Base-by-base conservation (phyloP, 208 protist genomes). In the Leptomonas pyrrhocoris region DNA sequence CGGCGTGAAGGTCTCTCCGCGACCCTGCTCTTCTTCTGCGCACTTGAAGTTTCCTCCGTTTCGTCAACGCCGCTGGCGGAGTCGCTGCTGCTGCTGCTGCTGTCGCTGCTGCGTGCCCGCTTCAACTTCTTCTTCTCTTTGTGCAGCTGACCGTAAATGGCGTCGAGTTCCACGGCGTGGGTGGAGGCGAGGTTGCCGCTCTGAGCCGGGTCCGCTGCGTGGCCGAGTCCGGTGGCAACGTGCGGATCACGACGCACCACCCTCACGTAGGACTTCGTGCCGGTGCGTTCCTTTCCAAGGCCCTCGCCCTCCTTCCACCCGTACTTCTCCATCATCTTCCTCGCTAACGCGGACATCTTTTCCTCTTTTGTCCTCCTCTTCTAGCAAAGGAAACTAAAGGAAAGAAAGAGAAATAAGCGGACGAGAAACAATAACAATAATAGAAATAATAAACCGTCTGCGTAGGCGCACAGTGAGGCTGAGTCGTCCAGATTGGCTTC, bases 231-330 rank as follows among this genome's bases (percentile, higher is more conserved):
- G 5, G 82, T 85, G 27, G 86, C 76, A 30, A 73, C 81, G 58
- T 87, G 68, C 31, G 88, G 82, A 60, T 94, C 88, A 16, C 88
- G 86, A 28, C 88, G 83, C 31, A 86, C 79, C 21, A 96, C 88
- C 68, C 86, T 89, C 23, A 96, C 78, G 70, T 93, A 93, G 19
- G 82, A 93, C 42, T 75, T 84, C 51, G 90, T 78, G 51, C 86
- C 86, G 2, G 68, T 49, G 27, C 74, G 74, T 25, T 92, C 81
- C 65, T 89, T 92, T n/a, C 91, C 91, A 8, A 96, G 81, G 28
- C 88, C 91, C 74, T 90, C 79, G 45, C 91, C 91, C 48, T 93
- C 84, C 69, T 90, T 91, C 89, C 91, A 96, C 59, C 91, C 88
- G 60, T 88, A 85, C 63, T 86, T 88, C 72, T 90, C 84, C 77